Percentiles rank a stretch among this genome's conserved stretches.
Conservation (phyloP, 306 rosid genomes). For the Dalbergia cochinchinensis region DNA sequence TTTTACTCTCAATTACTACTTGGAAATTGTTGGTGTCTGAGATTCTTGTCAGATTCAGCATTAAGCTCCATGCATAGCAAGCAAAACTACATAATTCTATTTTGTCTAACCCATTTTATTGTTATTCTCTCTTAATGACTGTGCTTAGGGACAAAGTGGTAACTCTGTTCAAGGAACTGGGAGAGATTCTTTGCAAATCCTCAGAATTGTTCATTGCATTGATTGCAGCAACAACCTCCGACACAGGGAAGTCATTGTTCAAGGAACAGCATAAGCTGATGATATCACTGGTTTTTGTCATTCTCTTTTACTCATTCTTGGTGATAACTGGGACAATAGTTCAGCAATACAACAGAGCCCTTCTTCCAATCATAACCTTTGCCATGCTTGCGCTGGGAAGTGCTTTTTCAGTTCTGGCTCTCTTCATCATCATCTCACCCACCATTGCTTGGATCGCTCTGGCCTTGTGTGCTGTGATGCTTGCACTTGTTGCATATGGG, state of each 20-base stretch:
- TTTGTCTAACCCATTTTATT: background rate
- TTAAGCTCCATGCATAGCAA: background rate
- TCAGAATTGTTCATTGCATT: background rate
- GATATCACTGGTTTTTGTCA: background rate
- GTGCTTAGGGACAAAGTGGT: background rate
- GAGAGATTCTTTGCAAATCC: background rate
- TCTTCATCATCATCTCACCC: background rate
- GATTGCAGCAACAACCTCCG: background rate
- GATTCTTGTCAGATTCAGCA: background rate
- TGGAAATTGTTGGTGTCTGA: background rate
- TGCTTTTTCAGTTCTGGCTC: background rate
- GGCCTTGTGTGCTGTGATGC: slow-evolving; percentile 14
- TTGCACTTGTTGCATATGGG: slow-evolving; percentile 4
- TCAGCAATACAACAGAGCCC: background rate
- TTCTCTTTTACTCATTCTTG: background rate
- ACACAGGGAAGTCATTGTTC: background rate
- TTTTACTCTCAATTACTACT: too few species aligned
- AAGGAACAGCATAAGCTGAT: background rate
- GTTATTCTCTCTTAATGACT: background rate
- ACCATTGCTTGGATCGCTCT: slow-evolving; percentile 27
- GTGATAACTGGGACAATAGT: background rate
- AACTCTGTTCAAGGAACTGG: background rate
- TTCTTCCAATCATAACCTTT: slow-evolving; percentile 2
- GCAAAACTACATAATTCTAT: background rate
- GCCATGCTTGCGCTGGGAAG: slow-evolving; percentile 1